phyloP scores from a whole-genome alignment of 352 stramenopile species.

The Ophiocytium majus region DNA sequence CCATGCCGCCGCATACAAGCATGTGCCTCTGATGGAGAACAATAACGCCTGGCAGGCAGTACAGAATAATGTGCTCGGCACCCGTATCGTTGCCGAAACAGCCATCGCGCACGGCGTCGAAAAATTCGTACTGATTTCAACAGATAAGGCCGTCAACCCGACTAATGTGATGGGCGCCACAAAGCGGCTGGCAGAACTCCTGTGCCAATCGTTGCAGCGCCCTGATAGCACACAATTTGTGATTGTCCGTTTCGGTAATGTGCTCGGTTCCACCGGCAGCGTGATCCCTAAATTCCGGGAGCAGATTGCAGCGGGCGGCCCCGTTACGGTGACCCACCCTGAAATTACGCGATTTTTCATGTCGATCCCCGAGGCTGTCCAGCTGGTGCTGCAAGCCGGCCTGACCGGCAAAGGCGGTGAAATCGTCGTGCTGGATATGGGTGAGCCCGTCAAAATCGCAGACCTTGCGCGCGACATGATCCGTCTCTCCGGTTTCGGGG shows the following conservation, averaged over 20 bases:
- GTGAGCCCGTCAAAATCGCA: not conserved
- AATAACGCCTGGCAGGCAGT: not conserved
- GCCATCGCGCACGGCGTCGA: not conserved
- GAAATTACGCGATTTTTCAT: conserved; percentile 4
- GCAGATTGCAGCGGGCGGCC: not conserved
- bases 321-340: not conserved
- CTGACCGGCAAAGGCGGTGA: not conserved
- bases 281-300: not conserved
- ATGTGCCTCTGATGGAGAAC: conserved; percentile 14
- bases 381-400: not conserved
- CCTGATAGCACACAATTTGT: not conserved
- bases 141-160: conserved; percentile 2
- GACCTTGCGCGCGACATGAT: conserved; percentile 8
- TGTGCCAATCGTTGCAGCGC: not conserved
- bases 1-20: conserved; percentile 4
- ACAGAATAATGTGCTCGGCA: not conserved
- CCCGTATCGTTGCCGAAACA: not conserved
- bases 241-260: not conserved
- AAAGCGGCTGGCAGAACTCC: not conserved
- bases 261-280: not conserved
- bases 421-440: not conserved
- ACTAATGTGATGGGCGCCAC: conserved; percentile 12
- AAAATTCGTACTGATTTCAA: not conserved
- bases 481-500: not conserved
- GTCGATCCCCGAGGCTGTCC: not conserved